A percentile compares a stretch with the other conserved stretches of the same genome.
Evolutionary conservation across 345 rosid genomes (phyloP).

Genomic region (Pelargonium nanum): DNA sequence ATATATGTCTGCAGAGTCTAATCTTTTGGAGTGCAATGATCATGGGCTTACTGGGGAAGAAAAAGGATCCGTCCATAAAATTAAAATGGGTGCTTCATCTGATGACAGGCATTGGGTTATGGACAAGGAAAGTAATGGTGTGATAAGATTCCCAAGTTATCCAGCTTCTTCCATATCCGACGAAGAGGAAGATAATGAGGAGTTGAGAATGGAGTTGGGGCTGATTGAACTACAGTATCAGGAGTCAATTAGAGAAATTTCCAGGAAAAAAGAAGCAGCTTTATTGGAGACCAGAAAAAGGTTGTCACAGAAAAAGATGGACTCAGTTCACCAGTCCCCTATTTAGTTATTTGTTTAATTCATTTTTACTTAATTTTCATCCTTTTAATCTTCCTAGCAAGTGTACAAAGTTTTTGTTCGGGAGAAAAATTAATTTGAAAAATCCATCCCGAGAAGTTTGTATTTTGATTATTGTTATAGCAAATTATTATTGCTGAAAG

Average conservation of each 20-base stretch:
- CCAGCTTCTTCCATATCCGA: neutral
- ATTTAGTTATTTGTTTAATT: neutral
- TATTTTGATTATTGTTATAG: neutral
- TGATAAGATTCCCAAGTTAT: constrained; percentile 1
- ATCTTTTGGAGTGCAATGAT: constrained; percentile 11
- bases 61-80: constrained; percentile 4
- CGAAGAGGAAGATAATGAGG: constrained; percentile 27
- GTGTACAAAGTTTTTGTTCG: constrained; percentile 26
- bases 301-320: constrained; percentile 24
- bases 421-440: neutral
- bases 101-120: constrained; percentile 8
- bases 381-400: constrained; percentile 18
- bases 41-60: neutral
- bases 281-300: constrained; percentile 40
- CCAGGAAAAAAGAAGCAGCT: constrained; percentile 54
- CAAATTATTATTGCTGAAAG: too few species aligned
- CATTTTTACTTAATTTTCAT: neutral
- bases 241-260: constrained; percentile 45
- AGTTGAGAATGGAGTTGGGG: constrained; percentile 38
- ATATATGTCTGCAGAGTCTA: constrained; percentile 20
- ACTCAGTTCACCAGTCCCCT: constrained; percentile 15
- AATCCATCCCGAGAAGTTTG: neutral
- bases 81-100: constrained; percentile 3
- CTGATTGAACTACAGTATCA: constrained; percentile 51
- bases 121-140: neutral